phyloP scores from a whole-genome alignment of 2,329 filamentous ascomycete genomes.

The Xylaria sp. region DNA sequence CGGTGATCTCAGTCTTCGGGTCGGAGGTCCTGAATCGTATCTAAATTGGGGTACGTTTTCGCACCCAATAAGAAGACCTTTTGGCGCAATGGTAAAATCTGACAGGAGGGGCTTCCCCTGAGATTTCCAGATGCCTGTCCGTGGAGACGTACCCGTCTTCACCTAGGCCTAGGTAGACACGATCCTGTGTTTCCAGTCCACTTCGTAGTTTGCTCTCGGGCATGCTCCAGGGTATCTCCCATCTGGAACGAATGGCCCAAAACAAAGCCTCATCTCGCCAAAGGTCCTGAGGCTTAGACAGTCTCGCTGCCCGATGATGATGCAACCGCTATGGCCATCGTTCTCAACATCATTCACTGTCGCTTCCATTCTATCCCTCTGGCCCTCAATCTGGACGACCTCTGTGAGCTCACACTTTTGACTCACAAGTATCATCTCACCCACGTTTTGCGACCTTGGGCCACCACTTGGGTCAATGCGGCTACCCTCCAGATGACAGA shows the following conservation, averaged over 20 bases:
- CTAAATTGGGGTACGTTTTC: no score
- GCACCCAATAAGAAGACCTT: no score
- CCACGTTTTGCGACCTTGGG: slow-evolving; percentile 33
- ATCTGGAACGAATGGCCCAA: slow-evolving; percentile 36
- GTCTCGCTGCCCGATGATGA: slow-evolving; percentile 41
- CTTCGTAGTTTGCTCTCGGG: slow-evolving; percentile 35
- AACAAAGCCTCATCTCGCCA: no score
- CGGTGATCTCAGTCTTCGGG: slow-evolving; percentile 30
- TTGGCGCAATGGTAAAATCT: no score
- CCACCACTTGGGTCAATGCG: slow-evolving; percentile 20
- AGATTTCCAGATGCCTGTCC: no score
- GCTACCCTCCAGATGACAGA: background rate
- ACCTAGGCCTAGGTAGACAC: no score
- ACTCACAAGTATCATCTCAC: slow-evolving; percentile 39
- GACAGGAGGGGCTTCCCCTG: no score
- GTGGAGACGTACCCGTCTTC: no score
- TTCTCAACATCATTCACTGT: slow-evolving; percentile 43
- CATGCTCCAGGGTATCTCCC: slow-evolving; percentile 33
- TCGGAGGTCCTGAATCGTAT: no score
- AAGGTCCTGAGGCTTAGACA: background rate
- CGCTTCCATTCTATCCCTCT: slow-evolving; percentile 29
- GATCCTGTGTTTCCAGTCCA: slow-evolving; percentile 15
- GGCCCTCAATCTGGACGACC: background rate
- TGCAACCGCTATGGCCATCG: slow-evolving; percentile 36
- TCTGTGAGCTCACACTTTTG: slow-evolving; percentile 35